Percentiles rank a stretch among this genome's conserved stretches.
phyloP scores from a whole-genome alignment of 2,329 filamentous ascomycete species.

The Neodidymelliopsis sp. region DNA sequence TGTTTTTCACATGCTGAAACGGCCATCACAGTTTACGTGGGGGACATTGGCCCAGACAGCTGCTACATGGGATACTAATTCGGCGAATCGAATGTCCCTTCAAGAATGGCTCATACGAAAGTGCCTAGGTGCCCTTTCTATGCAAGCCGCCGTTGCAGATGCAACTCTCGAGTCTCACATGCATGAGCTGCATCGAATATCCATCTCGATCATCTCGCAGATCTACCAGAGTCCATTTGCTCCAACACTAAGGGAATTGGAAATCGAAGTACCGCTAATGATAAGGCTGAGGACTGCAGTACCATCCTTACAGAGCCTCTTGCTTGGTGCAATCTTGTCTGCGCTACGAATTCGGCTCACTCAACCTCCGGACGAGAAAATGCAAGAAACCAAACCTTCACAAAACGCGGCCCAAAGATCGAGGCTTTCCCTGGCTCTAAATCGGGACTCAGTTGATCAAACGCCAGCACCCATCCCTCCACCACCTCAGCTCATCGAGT shows the following conservation, averaged over 20 bases:
- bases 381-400: conserved; percentile 29
- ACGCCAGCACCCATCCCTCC: conserved; percentile 53
- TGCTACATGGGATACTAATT: conserved; percentile 58
- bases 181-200: conserved; percentile 72
- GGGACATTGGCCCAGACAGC: conserved; percentile 70
- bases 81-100: conserved; percentile 58
- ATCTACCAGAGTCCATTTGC: conserved; percentile 72
- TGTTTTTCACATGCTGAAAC: conserved; percentile 74
- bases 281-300: conserved; percentile 65
- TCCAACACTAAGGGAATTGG: conserved; percentile 64
- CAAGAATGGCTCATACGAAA: conserved; percentile 73
- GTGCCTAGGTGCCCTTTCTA: conserved; percentile 69
- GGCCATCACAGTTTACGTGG: conserved; percentile 75
- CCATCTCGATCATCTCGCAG: conserved; percentile 70
- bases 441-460: conserved; percentile 40
- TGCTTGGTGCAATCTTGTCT: conserved; percentile 80
- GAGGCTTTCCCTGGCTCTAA: conserved; percentile 40
- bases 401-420: conserved; percentile 35
- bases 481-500: conserved; percentile 80
- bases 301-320: conserved; percentile 76
- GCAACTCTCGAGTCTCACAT: conserved; percentile 54
- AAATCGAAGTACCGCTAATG: conserved; percentile 75
- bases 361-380: conserved; percentile 28
- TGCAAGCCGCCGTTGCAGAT: conserved; percentile 45
- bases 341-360: conserved; percentile 69